These are phyloP conservation scores for Patellaria atrata DNA, from an alignment of 495 filamentous ascomycete genomes.

Conservation along the genomic window DNA sequence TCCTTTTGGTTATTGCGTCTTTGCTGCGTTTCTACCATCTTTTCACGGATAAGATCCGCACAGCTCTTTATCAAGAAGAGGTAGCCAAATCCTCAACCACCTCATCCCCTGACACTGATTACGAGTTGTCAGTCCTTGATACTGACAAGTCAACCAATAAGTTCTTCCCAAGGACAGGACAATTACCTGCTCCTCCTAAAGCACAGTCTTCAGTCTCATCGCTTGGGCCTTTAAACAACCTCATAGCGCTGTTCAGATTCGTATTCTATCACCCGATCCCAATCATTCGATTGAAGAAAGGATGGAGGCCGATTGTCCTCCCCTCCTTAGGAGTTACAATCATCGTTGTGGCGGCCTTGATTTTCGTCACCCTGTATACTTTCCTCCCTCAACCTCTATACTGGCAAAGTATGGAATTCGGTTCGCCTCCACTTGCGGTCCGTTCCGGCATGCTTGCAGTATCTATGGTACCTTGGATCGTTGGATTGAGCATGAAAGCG, in stretches of 20 bases:
- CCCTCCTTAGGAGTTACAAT: constrained; percentile 57
- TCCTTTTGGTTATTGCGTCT: constrained; percentile 48
- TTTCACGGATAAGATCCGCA: constrained; percentile 77
- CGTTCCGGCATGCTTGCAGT: constrained; percentile 88
- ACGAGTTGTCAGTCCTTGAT: constrained; percentile 50
- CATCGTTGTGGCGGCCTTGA: constrained; percentile 47
- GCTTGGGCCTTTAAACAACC: constrained; percentile 55
- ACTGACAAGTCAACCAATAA: constrained; percentile 52
- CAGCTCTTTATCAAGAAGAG: constrained; percentile 67
- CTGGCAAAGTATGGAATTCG: constrained; percentile 66
- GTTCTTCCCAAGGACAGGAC: constrained; percentile 53
- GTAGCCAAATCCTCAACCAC: constrained; percentile 38
- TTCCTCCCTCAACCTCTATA: constrained; percentile 76
- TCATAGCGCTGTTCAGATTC: constrained; percentile 64
- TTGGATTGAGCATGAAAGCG: constrained; percentile 79
- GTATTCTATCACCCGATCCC: constrained; percentile 77
- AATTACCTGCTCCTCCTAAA: constrained; percentile 35
- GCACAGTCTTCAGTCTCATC: constrained; percentile 56
- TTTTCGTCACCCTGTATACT: constrained; percentile 64
- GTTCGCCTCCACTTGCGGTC: constrained; percentile 80
- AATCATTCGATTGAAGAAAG: constrained; percentile 34
- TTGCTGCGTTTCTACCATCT: constrained; percentile 62
- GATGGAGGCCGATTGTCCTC: constrained; percentile 53
- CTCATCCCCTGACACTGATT: constrained; percentile 49
- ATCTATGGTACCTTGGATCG: constrained; percentile 86